Percentiles rank a stretch among this genome's conserved stretches.
Evolutionary conservation across 768 basidiomycete species (phyloP).

Genomic region (Fomitopsis serialis): DNA sequence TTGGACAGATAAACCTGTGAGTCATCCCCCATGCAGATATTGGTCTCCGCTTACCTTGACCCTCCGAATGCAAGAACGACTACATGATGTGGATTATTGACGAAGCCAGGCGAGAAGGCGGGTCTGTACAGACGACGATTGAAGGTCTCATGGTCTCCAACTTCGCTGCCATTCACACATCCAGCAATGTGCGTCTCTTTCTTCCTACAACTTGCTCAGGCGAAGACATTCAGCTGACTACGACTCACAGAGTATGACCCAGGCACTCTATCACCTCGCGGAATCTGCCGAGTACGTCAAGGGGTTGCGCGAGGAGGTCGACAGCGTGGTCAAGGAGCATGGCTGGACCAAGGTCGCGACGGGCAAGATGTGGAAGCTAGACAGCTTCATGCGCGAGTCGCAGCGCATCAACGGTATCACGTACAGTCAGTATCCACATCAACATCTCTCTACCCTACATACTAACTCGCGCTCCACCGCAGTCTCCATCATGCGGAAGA

Average conservation of each 20-base stretch:
- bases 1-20: conserved; percentile 29
- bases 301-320: conserved; percentile 39
- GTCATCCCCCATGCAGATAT: conserved; percentile 5
- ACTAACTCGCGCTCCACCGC: neutral
- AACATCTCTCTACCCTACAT: neutral
- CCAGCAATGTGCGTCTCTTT: conserved; percentile 4
- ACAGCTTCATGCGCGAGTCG: conserved; percentile 42
- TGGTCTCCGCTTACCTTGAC: neutral
- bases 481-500: conserved; percentile 26
- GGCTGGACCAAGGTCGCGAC: conserved; percentile 25
- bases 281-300: conserved; percentile 28
- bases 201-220: too few relatives aligned
- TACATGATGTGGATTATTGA: conserved; percentile 29
- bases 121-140: conserved; percentile 12
- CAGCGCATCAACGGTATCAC: conserved; percentile 27
- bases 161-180: conserved; percentile 19
- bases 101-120: conserved; percentile 14
- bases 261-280: conserved; percentile 31
- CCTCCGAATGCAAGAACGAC: conserved; percentile 22
- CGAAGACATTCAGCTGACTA: neutral
- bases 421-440: conserved; percentile 19
- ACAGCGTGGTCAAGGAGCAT: conserved; percentile 28
- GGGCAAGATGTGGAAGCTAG: conserved; percentile 38
- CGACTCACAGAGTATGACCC: conserved; percentile 24
- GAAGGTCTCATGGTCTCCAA: conserved; percentile 23